These are phyloP conservation scores for Pythium brachiatum DNA, from an alignment of 352 stramenopile species.

Conservation along the genomic window DNA sequence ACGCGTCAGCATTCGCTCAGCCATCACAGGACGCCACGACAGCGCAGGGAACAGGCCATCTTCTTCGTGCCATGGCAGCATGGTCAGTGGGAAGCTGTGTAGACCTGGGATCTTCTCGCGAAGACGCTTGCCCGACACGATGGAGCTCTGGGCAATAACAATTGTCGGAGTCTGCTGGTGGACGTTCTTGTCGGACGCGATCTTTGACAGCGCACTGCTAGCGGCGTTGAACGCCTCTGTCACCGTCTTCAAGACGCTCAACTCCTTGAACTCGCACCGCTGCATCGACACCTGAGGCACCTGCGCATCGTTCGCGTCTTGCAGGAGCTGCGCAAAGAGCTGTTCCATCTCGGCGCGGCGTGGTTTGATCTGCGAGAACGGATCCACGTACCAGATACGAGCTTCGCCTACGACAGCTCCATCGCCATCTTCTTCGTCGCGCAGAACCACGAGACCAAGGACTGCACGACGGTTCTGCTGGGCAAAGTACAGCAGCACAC, in stretches of 20 bases:
- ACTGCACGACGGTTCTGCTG: conserved; percentile 69
- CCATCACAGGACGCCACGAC: conserved; percentile 92
- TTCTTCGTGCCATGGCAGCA: conserved; percentile 81
- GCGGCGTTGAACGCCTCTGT: conserved; percentile 80
- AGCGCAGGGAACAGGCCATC: conserved; percentile 86
- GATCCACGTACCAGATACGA: conserved; percentile 67
- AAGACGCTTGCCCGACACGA: conserved; percentile 57
- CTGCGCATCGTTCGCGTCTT: conserved; percentile 36
- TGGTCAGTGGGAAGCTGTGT: conserved; percentile 91
- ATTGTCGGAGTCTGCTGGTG: conserved; percentile 68
- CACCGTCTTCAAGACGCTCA: conserved; percentile 75
- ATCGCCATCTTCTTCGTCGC: conserved; percentile 34
- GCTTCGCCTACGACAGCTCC: conserved; percentile 34
- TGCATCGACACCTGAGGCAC: conserved; percentile 31
- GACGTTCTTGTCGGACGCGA: conserved; percentile 83
- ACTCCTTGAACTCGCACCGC: conserved; percentile 50
- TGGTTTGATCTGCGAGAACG: conserved; percentile 51
- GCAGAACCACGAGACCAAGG: conserved; percentile 45
- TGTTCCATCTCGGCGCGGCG: conserved; percentile 49
- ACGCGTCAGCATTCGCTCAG: conserved; percentile 69
- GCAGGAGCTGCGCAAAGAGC: conserved; percentile 49
- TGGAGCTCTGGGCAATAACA: conserved; percentile 81
- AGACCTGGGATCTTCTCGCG: conserved; percentile 85
- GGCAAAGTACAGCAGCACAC: conserved; percentile 68
- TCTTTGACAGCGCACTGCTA: conserved; percentile 82